These are phyloP conservation scores for Wallacemonas sp. DNA, from an alignment of 208 protist genomes.

Conservation along the genomic window DNA sequence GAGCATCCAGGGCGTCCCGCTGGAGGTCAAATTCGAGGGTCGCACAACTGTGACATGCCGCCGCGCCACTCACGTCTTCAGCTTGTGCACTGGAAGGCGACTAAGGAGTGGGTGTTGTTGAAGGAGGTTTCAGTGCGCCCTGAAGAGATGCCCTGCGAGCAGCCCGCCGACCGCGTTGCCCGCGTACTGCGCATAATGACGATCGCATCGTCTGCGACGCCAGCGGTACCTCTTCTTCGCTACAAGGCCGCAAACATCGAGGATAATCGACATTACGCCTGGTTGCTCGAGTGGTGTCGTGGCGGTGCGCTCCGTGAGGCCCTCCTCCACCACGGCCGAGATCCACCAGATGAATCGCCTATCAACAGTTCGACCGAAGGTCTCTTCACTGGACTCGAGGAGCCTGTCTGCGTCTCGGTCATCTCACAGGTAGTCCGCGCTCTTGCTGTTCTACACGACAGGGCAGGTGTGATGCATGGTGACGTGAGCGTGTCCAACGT, in stretches of 20 bases:
- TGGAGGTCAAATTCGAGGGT: neutral
- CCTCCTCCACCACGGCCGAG: too few relatives aligned
- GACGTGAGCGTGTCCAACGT: constrained; percentile 68
- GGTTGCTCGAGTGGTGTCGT: constrained; percentile 34
- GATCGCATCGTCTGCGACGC: too few relatives aligned
- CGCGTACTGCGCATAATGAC: constrained; percentile 12
- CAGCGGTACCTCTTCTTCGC: constrained; percentile 27
- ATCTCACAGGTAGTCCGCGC: constrained; percentile 38
- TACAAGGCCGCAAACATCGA: constrained; percentile 41
- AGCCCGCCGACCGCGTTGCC: constrained; percentile 8
- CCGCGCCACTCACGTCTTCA: constrained; percentile 36
- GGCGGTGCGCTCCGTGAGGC: constrained; percentile 22
- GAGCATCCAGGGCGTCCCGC: too few relatives aligned
- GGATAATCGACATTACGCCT: constrained; percentile 29
- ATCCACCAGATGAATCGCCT: too few relatives aligned
- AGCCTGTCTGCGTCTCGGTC: constrained; percentile 13
- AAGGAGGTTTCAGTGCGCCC: constrained; percentile 48
- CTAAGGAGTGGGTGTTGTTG: constrained; percentile 27
- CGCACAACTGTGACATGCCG: neutral
- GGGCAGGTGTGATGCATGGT: constrained; percentile 40
- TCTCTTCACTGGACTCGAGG: constrained; percentile 7
- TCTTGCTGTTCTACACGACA: constrained; percentile 48
- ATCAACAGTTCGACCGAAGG: too few relatives aligned
- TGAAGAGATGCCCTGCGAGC: constrained; percentile 29
- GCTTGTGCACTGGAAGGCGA: constrained; percentile 25